Evolutionary conservation across 345 rosid species (phyloP).

Genomic region (Populus tremula): DNA sequence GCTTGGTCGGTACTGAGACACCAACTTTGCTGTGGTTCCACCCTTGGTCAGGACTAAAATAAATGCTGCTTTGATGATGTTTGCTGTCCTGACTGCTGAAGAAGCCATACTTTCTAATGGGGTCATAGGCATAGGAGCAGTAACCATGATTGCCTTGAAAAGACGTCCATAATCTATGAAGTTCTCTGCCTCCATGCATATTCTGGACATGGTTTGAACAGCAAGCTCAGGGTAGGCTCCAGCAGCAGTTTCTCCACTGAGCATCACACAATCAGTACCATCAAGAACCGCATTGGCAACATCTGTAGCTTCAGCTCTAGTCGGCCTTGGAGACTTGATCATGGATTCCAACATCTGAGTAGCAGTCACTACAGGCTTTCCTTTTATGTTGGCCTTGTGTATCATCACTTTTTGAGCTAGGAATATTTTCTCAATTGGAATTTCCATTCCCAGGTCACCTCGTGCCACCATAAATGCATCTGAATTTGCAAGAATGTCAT

Average conservation of each 20-base stretch:
- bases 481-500: conserved; percentile 29
- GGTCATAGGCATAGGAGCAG: conserved; percentile 38
- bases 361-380: conserved; percentile 38
- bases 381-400: conserved; percentile 31
- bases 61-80: conserved; percentile 24
- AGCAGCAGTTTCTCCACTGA: conserved; percentile 41
- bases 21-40: conserved; percentile 35
- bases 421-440: conserved; percentile 41
- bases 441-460: conserved; percentile 47
- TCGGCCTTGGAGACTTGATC: conserved; percentile 43
- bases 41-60: conserved; percentile 38
- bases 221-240: conserved; percentile 41
- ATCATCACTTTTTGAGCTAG: conserved; percentile 40
- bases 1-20: conserved; percentile 36
- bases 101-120: conserved; percentile 39
- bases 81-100: conserved; percentile 40
- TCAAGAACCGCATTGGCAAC: conserved; percentile 43
- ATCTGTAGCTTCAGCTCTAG: conserved; percentile 41
- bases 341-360: conserved; percentile 44
- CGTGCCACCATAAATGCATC: conserved; percentile 43
- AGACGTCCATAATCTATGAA: conserved; percentile 26
- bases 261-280: conserved; percentile 40
- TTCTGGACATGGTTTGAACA: conserved; percentile 38
- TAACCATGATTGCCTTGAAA: conserved; percentile 29
- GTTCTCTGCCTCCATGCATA: conserved; percentile 35